phyloP scores from a whole-genome alignment of 371 early-diverging fungal species.

The Rhizomucor pusillus region DNA sequence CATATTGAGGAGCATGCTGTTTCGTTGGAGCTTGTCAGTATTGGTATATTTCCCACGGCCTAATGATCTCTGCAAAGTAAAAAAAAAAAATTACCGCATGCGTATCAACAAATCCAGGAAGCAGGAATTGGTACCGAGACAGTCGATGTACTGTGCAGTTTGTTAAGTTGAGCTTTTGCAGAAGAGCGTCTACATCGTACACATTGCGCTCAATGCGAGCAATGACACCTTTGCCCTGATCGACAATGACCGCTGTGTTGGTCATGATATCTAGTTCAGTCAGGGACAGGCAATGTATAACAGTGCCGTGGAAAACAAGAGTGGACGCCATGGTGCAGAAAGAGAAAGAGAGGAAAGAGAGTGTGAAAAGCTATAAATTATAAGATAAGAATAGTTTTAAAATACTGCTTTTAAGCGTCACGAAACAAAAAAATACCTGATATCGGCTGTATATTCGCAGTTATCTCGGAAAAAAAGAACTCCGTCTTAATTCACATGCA shows the following conservation, averaged over 20 bases:
- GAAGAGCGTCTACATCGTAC: constrained; percentile 20
- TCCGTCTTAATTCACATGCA: no score
- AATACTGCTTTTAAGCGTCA: no score
- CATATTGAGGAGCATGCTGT: constrained; percentile 93
- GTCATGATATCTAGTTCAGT: constrained; percentile 54
- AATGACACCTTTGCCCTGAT: constrained; percentile 51
- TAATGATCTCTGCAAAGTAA: neutral
- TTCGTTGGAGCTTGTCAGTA: neutral
- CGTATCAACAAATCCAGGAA: constrained; percentile 90
- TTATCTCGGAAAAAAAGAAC: no score
- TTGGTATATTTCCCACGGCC: constrained; percentile 1
- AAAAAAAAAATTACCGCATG: constrained; percentile 61
- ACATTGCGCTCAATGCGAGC: constrained; percentile 46
- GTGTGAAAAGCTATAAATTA: no score
- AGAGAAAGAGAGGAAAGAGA: no score
- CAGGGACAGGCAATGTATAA: constrained; percentile 67
- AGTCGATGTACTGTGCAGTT: constrained; percentile 31
- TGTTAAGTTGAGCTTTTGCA: constrained; percentile 11
- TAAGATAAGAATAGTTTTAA: no score
- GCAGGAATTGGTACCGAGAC: constrained; percentile 63
- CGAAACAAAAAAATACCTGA: no score
- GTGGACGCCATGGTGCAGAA: no score
- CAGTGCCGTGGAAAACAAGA: constrained; percentile 59
- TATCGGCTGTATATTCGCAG: no score
- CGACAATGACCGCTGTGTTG: constrained; percentile 58